Evolutionary conservation across 352 stramenopile species (phyloP), one percentile per base, ranked within the genome.

Genomic region (Pythium periplocum): DNA sequence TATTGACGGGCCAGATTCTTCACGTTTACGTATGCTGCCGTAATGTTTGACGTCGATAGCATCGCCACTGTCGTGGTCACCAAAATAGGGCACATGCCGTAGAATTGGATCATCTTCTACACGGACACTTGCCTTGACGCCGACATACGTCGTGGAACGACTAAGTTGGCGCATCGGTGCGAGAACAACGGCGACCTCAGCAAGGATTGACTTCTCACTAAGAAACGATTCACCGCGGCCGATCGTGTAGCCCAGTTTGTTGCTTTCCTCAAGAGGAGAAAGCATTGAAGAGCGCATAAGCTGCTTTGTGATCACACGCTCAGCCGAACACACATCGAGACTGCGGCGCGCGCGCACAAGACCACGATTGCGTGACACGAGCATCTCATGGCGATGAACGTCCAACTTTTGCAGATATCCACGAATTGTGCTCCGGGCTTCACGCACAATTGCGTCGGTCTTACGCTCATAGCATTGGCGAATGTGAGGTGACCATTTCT

Each of bases 51-150:
- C 55, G 36, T 90, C 79, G 35, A 93, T 93, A 45, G 77, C 75
- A 48, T 75, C 83, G 17, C 85, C 84, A 33, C 77, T 71, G 44
- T 97, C 89, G 47, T 97, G 74, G 61, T 98, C 92, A 17, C 87
- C 90, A 64, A 97, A 97, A 65, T 96, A 97, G 6, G 90, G 92
- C 30, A 96, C 73, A 57, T 93, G 89, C 1, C 83, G 75, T 46
- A 98, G 59, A 51, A 93, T 86, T n/a, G 78, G 71, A 55, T 97
- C 84, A 57, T 98, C 91, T 48, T 96, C 85, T 5, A 88, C 76
- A 6, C 70, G 73, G 57, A 90, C 70, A 57, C 87, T 93, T 5
- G 64, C 59, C 47, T 81, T 88, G 35, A 96, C 47, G 7, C 78
- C 79, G 1, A 85, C 68, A 39, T 71, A 89, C 5, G 79, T 66